Evolutionary conservation across 2,329 filamentous ascomycete species (phyloP), one percentile per base, ranked within the genome.

Genomic region (Fusarium anguioides): DNA sequence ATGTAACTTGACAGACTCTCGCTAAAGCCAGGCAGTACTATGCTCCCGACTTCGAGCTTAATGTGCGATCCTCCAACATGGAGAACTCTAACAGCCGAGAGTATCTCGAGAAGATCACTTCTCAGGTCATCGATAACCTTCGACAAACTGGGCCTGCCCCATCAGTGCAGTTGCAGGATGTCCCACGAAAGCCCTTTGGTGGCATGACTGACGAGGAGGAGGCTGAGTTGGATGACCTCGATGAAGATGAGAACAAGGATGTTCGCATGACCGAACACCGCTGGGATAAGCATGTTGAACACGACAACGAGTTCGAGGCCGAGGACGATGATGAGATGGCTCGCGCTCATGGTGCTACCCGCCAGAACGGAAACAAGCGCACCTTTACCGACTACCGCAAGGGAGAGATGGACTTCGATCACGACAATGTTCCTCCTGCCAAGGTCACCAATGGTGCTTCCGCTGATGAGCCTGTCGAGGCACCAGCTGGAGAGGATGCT

Each of bases 281-380:
- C 66, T 94, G 92, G 83, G 95, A 98, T 66, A 89, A 94, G 77
- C 89, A 87, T 46, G 86, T 93, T 24, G 86, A 89, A 51, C 88
- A 92, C 58, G 88, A 92, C 9, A 92, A 91, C 70, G 95, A 97
- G 75, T 87, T 94, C 40, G 92, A 94, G 60, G 92, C 96, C 40
- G 96, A 92, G 66, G 94, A 97, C 62, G 93, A 97, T 60, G 95
- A 98, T 72, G 93, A 97, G 12, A 87, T 93, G 78, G 87, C 87
- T 39, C 83, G 83, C 39, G 85, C 86, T 35, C 93, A 96, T 69
- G 95, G 94, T 17, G 85, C 94, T 37, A 89, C 86, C 49, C 78
- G 77, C 31, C 77, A 79, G 29, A 84, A 81, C 27, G 83, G 80
- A 26, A 81, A 79, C 54, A 82, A 82, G 68, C 83, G 83, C 18